Conservation (phyloP, 2,329 filamentous ascomycete species). For the Didymella arachidicola region DNA sequence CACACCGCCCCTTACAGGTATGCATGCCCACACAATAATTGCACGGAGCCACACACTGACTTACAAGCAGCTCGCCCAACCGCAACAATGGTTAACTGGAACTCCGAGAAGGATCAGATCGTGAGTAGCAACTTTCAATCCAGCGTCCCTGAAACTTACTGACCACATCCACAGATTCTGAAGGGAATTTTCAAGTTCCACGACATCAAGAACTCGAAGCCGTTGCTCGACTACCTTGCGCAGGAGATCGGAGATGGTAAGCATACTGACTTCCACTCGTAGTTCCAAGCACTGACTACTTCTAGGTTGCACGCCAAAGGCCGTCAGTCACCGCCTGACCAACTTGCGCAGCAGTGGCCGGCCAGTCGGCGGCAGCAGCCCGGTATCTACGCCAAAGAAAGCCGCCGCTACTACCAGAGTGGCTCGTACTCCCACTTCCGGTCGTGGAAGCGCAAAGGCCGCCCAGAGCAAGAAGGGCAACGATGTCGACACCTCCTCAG, state of each 20-base stretch:
- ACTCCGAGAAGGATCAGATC: background rate
- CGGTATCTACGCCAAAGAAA: background rate
- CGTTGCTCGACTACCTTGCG: background rate
- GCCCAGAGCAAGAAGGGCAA: background rate
- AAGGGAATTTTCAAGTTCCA: slow-evolving; percentile 15
- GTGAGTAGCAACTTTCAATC: background rate
- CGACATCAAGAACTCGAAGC: slow-evolving; percentile 7
- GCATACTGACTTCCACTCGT: no score
- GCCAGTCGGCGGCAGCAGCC: background rate
- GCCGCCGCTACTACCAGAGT: background rate
- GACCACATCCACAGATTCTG: slow-evolving; percentile 5
- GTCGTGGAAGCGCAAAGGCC: background rate
- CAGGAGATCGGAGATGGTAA: slow-evolving; percentile 5
- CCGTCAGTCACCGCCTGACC: slow-evolving; percentile 33
- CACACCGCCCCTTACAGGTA: background rate
- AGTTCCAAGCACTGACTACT: background rate
- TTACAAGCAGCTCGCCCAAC: background rate
- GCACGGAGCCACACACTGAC: background rate
- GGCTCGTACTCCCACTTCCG: background rate
- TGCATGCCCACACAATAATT: background rate
- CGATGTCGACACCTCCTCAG: background rate
- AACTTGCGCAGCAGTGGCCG: slow-evolving; percentile 28
- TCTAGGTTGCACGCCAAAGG: slow-evolving; percentile 38
- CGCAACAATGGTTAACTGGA: slow-evolving; percentile 15
- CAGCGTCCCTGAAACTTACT: background rate